These are phyloP conservation scores for Sugiyamaella castrensis DNA, from an alignment of 1,139 yeast species.

Conservation along the genomic window DNA sequence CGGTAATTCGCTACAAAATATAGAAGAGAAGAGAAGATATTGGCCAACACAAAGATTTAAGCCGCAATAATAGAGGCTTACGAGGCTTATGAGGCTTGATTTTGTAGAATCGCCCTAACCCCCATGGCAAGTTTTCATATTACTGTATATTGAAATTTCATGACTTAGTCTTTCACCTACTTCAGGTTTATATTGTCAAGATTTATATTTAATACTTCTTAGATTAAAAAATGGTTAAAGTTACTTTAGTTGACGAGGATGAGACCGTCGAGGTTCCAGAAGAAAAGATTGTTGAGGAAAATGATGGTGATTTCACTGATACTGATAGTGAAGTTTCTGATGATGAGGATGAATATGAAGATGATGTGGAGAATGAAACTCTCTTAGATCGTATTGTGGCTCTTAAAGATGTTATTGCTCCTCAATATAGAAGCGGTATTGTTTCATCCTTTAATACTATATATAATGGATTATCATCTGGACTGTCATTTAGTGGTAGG, in stretches of 20 bases:
- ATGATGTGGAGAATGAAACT: slow-evolving; percentile 79
- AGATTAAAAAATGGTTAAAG: slow-evolving; percentile 57
- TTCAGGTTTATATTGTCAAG: too few relatives aligned
- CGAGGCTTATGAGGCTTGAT: too few relatives aligned
- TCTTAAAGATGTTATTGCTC: slow-evolving; percentile 86
- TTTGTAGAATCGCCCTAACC: too few relatives aligned
- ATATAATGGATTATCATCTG: slow-evolving; percentile 38
- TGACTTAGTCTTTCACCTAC: too few relatives aligned
- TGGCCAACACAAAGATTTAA: too few relatives aligned
- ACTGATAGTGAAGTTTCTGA: slow-evolving; percentile 37
- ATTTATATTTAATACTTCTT: too few relatives aligned
- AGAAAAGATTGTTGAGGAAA: slow-evolving; percentile 40
- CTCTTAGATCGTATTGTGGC: slow-evolving; percentile 84
- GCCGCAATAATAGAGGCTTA: too few relatives aligned
- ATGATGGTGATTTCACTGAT: slow-evolving; percentile 36
- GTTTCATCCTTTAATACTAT: slow-evolving; percentile 33
- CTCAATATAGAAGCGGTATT: slow-evolving; percentile 67
- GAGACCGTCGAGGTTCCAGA: slow-evolving; percentile 38
- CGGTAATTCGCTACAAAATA: too few relatives aligned
- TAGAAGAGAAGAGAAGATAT: too few relatives aligned
- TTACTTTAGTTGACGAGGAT: slow-evolving; percentile 58
- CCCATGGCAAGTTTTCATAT: too few relatives aligned
- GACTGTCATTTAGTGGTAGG: slow-evolving; percentile 60
- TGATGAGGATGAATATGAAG: slow-evolving; percentile 56
- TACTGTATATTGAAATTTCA: too few relatives aligned